A percentile compares a stretch with the other conserved stretches of the same genome.
Evolutionary conservation across 345 rosid species (phyloP).

Genomic region (Sisymbrium altissimum): DNA sequence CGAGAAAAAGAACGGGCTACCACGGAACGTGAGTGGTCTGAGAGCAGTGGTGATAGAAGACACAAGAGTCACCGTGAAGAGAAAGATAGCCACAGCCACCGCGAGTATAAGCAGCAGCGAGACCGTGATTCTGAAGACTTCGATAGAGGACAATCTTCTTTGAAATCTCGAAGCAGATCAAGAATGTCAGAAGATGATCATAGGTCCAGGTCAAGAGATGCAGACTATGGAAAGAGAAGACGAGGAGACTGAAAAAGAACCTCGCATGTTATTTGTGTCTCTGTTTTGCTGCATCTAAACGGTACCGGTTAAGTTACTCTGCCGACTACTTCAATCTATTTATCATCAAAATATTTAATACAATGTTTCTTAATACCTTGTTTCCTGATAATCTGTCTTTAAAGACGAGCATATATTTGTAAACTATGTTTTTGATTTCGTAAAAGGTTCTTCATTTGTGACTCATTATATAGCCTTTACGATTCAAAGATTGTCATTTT

Average conservation of each 20-base stretch:
- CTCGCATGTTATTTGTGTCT: background rate
- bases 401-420: conserved; percentile 24
- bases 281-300: conserved; percentile 7
- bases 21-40: conserved; percentile 74
- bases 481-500: background rate
- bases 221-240: conserved; percentile 74
- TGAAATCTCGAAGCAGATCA: conserved; percentile 67
- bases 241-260: conserved; percentile 35
- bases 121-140: conserved; percentile 67
- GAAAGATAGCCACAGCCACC: conserved; percentile 55
- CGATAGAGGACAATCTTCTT: conserved; percentile 71
- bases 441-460: conserved; percentile 7
- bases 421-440: conserved; percentile 23
- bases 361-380: conserved; percentile 16
- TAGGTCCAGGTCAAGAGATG: conserved; percentile 72
- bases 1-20: conserved; percentile 57
- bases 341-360: conserved; percentile 25
- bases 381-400: conserved; percentile 23
- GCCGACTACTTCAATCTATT: conserved; percentile 9
- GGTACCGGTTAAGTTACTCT: background rate
- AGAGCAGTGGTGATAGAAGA: conserved; percentile 60
- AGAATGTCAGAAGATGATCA: conserved; percentile 61
- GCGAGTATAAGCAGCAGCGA: conserved; percentile 58
- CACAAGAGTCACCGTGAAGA: conserved; percentile 65
- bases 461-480: background rate